A percentile compares a stretch with the other conserved stretches of the same genome.
These are phyloP conservation scores for Fagus crenata DNA, from an alignment of 306 rosid species.

Conservation along the genomic window DNA sequence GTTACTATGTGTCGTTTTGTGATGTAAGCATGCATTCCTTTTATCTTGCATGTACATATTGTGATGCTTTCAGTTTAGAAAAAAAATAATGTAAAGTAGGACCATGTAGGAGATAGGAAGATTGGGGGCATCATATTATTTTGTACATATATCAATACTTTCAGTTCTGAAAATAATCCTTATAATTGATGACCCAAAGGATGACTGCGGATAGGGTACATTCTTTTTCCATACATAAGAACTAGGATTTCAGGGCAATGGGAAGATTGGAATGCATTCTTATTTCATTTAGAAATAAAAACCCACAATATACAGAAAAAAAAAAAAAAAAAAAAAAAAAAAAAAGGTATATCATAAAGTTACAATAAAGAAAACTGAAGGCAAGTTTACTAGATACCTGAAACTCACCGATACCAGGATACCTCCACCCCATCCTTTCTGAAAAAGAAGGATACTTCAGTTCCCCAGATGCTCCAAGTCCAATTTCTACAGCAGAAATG, in stretches of 20 bases:
- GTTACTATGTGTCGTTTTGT: neutral
- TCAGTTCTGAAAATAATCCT: neutral
- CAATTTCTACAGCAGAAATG: conserved; percentile 78
- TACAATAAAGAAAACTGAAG: neutral
- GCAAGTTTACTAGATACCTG: conserved; percentile 67
- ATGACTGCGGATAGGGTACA: neutral
- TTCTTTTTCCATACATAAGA: neutral
- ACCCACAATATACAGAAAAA: neutral
- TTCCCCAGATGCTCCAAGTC: conserved; percentile 95
- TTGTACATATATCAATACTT: neutral
- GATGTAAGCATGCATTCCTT: neutral
- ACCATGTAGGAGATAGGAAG: too few relatives aligned
- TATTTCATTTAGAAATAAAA: neutral
- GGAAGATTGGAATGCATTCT: neutral
- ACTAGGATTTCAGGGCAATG: neutral
- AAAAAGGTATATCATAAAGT: neutral
- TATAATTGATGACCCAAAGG: neutral
- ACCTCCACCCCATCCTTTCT: conserved; percentile 94
- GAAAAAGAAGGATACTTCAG: conserved; percentile 93
- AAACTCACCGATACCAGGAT: conserved; percentile 99
- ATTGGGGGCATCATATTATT: too few relatives aligned
- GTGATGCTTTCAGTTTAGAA: neutral
- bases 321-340: too few relatives aligned
- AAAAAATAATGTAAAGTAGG: too few relatives aligned
- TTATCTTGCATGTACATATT: neutral